Percentiles rank a stretch among this genome's conserved stretches.
These are phyloP conservation scores for Perkinsus olseni DNA, from an alignment of 169 alveolate species.

Conservation along the genomic window DNA sequence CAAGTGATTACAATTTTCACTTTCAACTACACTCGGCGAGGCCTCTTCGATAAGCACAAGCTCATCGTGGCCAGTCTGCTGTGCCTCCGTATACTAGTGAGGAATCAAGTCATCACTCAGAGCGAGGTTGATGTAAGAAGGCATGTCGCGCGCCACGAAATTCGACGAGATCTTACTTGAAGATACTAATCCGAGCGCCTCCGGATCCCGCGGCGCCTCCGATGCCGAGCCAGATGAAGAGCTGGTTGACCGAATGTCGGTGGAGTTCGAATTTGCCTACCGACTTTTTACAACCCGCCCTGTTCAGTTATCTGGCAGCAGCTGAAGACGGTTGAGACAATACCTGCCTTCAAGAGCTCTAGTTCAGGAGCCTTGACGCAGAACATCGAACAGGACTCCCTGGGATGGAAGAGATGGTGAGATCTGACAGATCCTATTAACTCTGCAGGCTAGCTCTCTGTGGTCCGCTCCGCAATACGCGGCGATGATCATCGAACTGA, in stretches of 20 bases:
- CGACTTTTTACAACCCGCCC: neutral
- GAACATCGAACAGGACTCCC: constrained; percentile 49
- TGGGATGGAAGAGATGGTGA: constrained; percentile 37
- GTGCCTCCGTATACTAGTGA: constrained; percentile 68
- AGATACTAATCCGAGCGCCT: constrained; percentile 71
- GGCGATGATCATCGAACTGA: too few species aligned
- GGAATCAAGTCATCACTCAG: constrained; percentile 35
- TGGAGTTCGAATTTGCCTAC: neutral
- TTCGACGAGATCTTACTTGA: constrained; percentile 54
- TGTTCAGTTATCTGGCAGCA: constrained; percentile 49
- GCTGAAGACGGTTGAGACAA: constrained; percentile 37
- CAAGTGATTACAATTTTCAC: constrained; percentile 76
- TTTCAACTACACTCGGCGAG: constrained; percentile 80
- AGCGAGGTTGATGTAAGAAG: constrained; percentile 31
- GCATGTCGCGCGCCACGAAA: constrained; percentile 44
- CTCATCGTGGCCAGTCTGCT: constrained; percentile 82
- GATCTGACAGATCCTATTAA: neutral
- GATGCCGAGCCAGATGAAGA: constrained; percentile 71
- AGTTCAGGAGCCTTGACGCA: constrained; percentile 32
- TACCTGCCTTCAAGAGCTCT: constrained; percentile 37
- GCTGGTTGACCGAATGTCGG: constrained; percentile 62
- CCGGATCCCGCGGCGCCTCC: constrained; percentile 73
- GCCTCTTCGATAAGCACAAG: constrained; percentile 86
- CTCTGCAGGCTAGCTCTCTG: too few species aligned
- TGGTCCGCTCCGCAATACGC: too few species aligned